Evolutionary conservation across 805 yeast genomes (phyloP), one percentile per base, ranked within the genome.

Genomic region (Saturnispora ahearnii): DNA sequence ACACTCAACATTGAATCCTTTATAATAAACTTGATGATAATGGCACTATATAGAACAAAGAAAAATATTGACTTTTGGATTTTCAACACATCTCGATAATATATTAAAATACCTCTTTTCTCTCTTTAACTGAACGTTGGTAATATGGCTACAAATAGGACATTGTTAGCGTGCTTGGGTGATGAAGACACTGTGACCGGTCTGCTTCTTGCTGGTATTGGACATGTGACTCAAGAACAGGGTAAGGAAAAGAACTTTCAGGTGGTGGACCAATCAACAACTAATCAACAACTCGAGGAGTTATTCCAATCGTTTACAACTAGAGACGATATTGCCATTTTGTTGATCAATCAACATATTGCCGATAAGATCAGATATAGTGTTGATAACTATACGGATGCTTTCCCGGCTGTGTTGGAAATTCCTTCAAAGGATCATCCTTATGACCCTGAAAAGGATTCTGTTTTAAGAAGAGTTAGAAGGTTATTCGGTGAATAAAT

Each of bases 381-480:
- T 56, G 88, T 93, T 43, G 99, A 93, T 61, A 74, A 78, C 44
- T 93, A 77, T 69, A 81, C 95, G 15, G 79, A 82, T 55, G 96
- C 99, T 10, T 93, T 93, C 69, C 99, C 99, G 8, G 97, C 99
- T 3, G 80, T 93, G 44, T 74, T 93, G 62, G 99, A 93, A 70
- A 93, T 93, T 54, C 99, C 99, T 28, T 88, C 97, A 13, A 93
- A 93, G 72, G 99, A 93, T 63, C 98, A 93, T 66, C 98, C 99
- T 22, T 93, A 93, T 66, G 95, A 93, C 66, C 99, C 99, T 21
- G 98, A 91, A 66, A 93, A 91, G 79, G 99, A 93, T 68, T 84
- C 96, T 21, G 89, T 93, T 38, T 76, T 93, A 68, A 83, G 91
- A 70, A 85, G 96, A 66, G 99, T 93, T 32, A 84, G 96, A 73